Evolutionary conservation across 768 basidiomycete genomes (phyloP).

Genomic region (Pulveroboletus sp.): DNA sequence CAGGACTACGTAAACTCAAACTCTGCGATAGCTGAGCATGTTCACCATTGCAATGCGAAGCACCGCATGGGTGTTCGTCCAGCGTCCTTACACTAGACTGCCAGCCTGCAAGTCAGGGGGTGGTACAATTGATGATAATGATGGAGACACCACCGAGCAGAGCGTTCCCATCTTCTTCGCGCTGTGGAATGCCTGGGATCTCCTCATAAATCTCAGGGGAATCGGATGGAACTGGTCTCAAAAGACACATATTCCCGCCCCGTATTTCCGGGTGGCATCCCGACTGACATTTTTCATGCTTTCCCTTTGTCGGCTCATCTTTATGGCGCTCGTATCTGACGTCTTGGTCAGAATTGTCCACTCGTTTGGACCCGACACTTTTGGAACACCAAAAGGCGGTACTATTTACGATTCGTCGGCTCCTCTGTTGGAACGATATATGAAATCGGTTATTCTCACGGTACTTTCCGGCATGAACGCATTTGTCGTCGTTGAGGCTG

Average conservation of each 20-base stretch:
- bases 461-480: constrained; percentile 40
- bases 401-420: constrained; percentile 36
- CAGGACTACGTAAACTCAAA: neutral
- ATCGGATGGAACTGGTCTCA: constrained; percentile 25
- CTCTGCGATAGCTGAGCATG: constrained; percentile 17
- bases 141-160: neutral
- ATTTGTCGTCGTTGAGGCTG: constrained; percentile 41
- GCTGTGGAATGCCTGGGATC: constrained; percentile 28
- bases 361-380: constrained; percentile 36
- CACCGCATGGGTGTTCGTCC: constrained; percentile 18
- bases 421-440: constrained; percentile 31
- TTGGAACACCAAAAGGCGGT: constrained; percentile 32
- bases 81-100: constrained; percentile 10
- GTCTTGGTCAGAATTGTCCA: neutral
- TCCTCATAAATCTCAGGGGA: constrained; percentile 22
- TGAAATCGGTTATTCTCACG: constrained; percentile 42
- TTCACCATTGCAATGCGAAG: constrained; percentile 24
- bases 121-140: neutral
- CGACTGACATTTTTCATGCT: constrained; percentile 13
- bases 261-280: constrained; percentile 16
- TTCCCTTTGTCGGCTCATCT: constrained; percentile 9
- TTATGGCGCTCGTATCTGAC: constrained; percentile 9
- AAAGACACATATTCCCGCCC: constrained; percentile 10
- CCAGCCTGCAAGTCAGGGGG: constrained; percentile 4
- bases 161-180: constrained; percentile 7